Conservation (phyloP, 495 filamentous ascomycete genomes). For the Glutinoglossum americanum region DNA sequence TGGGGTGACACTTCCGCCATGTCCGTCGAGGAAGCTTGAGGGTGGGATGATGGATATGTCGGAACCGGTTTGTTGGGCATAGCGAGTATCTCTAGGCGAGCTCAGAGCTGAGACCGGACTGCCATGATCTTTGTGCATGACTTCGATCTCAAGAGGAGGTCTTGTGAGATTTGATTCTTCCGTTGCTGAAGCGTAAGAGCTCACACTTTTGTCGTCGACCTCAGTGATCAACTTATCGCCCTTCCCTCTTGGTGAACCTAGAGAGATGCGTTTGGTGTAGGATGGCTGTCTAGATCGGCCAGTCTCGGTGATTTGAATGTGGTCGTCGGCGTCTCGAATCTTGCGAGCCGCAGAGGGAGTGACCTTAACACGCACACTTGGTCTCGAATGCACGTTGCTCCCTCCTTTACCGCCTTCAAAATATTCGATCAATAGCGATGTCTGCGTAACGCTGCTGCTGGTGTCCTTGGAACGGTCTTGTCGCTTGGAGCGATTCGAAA, state of each 20-base stretch:
- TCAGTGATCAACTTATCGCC: constrained; percentile 25
- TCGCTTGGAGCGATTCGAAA: constrained; percentile 36
- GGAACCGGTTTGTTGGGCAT: constrained; percentile 37
- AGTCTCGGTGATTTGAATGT: constrained; percentile 60
- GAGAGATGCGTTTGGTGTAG: constrained; percentile 40
- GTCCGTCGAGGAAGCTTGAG: constrained; percentile 69
- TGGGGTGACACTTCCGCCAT: constrained; percentile 14
- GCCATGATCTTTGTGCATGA: constrained; percentile 32
- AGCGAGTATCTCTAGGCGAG: constrained; percentile 31
- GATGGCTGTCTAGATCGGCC: constrained; percentile 41
- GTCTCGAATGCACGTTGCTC: constrained; percentile 37
- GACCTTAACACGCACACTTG: constrained; percentile 86
- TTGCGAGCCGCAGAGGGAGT: constrained; percentile 52
- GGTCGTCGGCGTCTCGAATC: constrained; percentile 36
- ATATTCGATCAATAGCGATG: constrained; percentile 91
- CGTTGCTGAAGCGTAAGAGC: constrained; percentile 49
- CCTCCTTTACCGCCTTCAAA: constrained; percentile 69
- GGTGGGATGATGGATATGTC: constrained; percentile 83
- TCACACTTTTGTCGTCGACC: constrained; percentile 32
- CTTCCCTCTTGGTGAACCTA: constrained; percentile 30
- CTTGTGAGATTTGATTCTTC: constrained; percentile 54
- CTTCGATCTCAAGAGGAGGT: constrained; percentile 66
- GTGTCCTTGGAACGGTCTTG: constrained; percentile 29
- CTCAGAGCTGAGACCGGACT: constrained; percentile 33
- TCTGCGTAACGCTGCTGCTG: constrained; percentile 39